phyloP scores from a whole-genome alignment of 768 basidiomycete genomes.

The Lactifluus subvellereus region DNA sequence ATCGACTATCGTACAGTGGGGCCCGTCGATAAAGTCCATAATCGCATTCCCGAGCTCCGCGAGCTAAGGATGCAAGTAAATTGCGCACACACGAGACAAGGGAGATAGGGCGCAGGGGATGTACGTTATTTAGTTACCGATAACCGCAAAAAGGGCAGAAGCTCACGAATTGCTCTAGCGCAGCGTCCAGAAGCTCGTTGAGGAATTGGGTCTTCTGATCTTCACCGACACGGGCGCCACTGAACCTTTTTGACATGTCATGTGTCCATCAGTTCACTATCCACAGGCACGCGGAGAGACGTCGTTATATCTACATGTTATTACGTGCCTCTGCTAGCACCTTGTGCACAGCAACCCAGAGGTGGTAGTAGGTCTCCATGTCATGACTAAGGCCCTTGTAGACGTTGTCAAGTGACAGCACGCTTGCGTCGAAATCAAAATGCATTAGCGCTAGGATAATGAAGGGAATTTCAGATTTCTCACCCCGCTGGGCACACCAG shows the following conservation, averaged over 20 bases:
- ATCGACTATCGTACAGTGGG: slow-evolving; percentile 46
- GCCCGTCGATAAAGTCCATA: slow-evolving; percentile 41
- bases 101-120: neutral
- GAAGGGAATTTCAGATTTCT: slow-evolving; percentile 9
- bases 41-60: slow-evolving; percentile 45
- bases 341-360: slow-evolving; percentile 25
- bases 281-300: slow-evolving; percentile 7
- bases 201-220: slow-evolving; percentile 13
- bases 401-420: slow-evolving; percentile 13
- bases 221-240: slow-evolving; percentile 11
- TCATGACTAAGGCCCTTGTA: slow-evolving; percentile 8
- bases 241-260: slow-evolving; percentile 15
- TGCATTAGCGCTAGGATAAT: slow-evolving; percentile 8
- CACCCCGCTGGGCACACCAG: neutral
- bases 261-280: slow-evolving; percentile 7
- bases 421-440: slow-evolving; percentile 10
- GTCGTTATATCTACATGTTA: slow-evolving; percentile 6
- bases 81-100: neutral
- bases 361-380: slow-evolving; percentile 19
- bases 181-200: slow-evolving; percentile 15
- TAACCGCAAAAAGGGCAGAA: neutral
- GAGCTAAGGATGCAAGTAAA: slow-evolving; percentile 33
- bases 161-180: slow-evolving; percentile 19
- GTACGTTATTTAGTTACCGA: slow-evolving; percentile 11
- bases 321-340: slow-evolving; percentile 17